Percentiles rank a stretch among this genome's conserved stretches.
These are phyloP conservation scores for Nakazawaea anatomiae DNA, from an alignment of 805 yeast genomes.

Conservation along the genomic window DNA sequence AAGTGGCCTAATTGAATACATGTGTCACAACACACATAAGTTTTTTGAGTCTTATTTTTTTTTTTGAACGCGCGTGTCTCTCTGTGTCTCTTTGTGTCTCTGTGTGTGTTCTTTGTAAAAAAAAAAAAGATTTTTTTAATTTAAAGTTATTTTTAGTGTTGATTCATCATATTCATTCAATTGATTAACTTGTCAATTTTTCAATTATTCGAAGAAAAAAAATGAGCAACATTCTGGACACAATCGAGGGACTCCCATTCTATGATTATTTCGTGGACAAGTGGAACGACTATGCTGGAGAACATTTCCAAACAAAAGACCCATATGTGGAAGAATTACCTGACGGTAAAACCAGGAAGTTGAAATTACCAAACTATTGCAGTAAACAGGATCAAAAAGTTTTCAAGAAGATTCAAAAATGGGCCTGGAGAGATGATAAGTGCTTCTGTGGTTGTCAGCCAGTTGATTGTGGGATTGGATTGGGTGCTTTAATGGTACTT, in stretches of 20 bases:
- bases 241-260: conserved; percentile 46
- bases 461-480: conserved; percentile 69
- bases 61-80: too few species aligned
- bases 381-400: conserved; percentile 53
- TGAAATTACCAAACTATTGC: conserved; percentile 55
- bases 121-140: too few species aligned
- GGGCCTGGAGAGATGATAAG: conserved; percentile 85
- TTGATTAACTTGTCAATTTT: too few species aligned
- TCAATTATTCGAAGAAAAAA: not conserved
- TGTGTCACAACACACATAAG: not conserved
- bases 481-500: conserved; percentile 66
- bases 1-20: conserved; percentile 13
- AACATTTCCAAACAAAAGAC: conserved; percentile 55
- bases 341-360: conserved; percentile 48
- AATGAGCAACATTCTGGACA: conserved; percentile 5
- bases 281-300: conserved; percentile 64
- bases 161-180: too few species aligned
- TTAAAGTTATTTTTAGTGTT: too few species aligned
- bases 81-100: too few species aligned
- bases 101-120: too few species aligned
- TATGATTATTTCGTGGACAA: conserved; percentile 47
- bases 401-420: conserved; percentile 68
- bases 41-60: too few species aligned
- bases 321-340: conserved; percentile 52
- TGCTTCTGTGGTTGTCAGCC: conserved; percentile 79